Conservation (phyloP, 768 basidiomycete genomes). For the Calvatia gigantea region DNA sequence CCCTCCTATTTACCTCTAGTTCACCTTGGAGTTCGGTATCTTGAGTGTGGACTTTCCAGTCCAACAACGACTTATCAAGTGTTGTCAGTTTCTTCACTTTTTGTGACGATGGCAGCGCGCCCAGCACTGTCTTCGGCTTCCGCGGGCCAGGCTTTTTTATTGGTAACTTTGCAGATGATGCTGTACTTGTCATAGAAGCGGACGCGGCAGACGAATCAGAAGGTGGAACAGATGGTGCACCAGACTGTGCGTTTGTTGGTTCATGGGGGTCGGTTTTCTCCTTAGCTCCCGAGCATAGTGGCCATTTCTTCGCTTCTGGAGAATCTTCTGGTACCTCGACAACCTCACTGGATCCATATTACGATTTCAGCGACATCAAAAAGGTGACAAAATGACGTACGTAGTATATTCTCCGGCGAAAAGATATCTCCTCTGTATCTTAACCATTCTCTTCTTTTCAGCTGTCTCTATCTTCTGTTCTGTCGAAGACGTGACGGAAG, state of each 20-base stretch:
- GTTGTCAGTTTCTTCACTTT: slow-evolving; percentile 80
- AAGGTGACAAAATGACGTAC: slow-evolving; percentile 39
- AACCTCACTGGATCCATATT: slow-evolving; percentile 51
- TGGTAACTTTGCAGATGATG: slow-evolving; percentile 22
- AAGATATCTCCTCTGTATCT: slow-evolving; percentile 63
- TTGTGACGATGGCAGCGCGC: slow-evolving; percentile 42
- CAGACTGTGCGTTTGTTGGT: slow-evolving; percentile 3
- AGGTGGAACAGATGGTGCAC: slow-evolving; percentile 13
- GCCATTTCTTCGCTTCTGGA: slow-evolving; percentile 75
- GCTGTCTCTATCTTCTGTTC: slow-evolving; percentile 16
- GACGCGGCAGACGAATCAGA: slow-evolving; percentile 1
- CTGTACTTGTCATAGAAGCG: slow-evolving; percentile 13
- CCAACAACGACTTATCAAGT: slow-evolving; percentile 83
- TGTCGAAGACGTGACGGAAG: slow-evolving; percentile 41
- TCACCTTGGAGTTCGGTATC: slow-evolving; percentile 55
- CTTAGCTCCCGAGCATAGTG: slow-evolving; percentile 29
- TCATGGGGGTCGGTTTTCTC: background rate
- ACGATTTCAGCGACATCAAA: slow-evolving; percentile 10
- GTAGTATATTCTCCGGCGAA: slow-evolving; percentile 76
- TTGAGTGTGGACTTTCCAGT: slow-evolving; percentile 71
- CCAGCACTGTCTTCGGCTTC: slow-evolving; percentile 57
- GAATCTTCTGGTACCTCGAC: slow-evolving; percentile 72
- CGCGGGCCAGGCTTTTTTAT: slow-evolving; percentile 59
- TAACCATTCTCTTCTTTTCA: slow-evolving; percentile 43
- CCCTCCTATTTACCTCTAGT: slow-evolving; percentile 68